Conservation (phyloP, 257 asterid species). For the Lycium barbarum region DNA sequence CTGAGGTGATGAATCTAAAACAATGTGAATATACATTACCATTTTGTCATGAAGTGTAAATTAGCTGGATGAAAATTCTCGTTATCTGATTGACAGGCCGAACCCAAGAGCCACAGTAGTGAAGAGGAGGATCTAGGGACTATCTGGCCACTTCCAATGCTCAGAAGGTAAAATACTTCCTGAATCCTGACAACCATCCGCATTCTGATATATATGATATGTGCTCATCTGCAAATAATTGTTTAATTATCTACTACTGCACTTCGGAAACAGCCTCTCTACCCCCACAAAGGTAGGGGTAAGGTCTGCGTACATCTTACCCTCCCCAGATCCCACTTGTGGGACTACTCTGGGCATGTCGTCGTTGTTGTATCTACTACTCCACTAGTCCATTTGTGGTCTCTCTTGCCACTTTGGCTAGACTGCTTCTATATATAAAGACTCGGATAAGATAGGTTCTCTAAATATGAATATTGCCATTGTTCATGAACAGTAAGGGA, state of each 20-base stretch:
- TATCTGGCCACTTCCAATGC: constrained; percentile 88
- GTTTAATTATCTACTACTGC: not conserved
- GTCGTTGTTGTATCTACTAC: not conserved
- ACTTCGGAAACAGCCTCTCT: too few species aligned
- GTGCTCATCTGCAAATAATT: constrained; percentile 23
- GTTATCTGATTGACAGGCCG: constrained; percentile 55
- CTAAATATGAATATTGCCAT: not conserved
- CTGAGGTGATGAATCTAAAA: constrained; percentile 61
- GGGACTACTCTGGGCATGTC: too few species aligned
- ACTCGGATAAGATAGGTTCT: constrained; percentile 1
- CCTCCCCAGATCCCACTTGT: too few species aligned
- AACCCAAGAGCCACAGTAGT: constrained; percentile 48
- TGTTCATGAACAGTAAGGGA: constrained; percentile 15
- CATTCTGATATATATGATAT: constrained; percentile 19
- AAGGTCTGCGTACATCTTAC: too few species aligned
- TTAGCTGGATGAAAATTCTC: constrained; percentile 33
- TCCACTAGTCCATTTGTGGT: not conserved
- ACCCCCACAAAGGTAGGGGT: too few species aligned
- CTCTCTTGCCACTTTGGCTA: not conserved
- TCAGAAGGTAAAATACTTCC: constrained; percentile 64
- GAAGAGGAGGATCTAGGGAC: constrained; percentile 59
- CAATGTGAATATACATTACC: constrained; percentile 32
- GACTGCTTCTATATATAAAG: constrained; percentile 20
- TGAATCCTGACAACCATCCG: constrained; percentile 15
- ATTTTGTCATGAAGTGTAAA: constrained; percentile 31